Base-by-base conservation (phyloP, 352 stramenopile genomes). In the Phytophthora capsici region DNA sequence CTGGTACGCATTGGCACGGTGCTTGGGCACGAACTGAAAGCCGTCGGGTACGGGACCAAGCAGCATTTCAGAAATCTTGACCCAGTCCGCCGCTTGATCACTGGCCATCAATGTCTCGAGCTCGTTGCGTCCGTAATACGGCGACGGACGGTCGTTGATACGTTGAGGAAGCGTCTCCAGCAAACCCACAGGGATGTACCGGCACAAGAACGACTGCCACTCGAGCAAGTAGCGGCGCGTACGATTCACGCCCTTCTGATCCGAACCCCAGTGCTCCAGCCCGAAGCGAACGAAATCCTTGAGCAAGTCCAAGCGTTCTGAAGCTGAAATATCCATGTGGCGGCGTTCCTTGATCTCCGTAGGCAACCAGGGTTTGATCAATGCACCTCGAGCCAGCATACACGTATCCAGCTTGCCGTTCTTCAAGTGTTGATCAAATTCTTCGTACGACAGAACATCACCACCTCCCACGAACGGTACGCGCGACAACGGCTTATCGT, bases 341-440 rank as follows among this genome's bases (percentile, higher is more conserved):
- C 96, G 82, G 25, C 94, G 81, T 76, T 99, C 97, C 74, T 99
- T 99, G 57, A 99, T 99, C 77, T 99, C 98, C 0, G 84, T 99
- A 5, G 95, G 95, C 34, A 99, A 80, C 98, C 98, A 99, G 23
- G 98, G 98, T 82, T 99, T 99, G 78, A 99, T 99, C 16, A 99
- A 87, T 6, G 97, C 97, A 49, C 97, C 94, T 25, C 93, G 89
- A 2, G 80, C 91, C 47, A 97, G 63, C 90, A 98, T 98, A 54
- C 84, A 95, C 16, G 90, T 96, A 45, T 93, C 86, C 26, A 97
- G 72, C 65, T 92, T 89, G 56, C 86, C 80, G 32, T 91, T 92
- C 68, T 85, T 68, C 20, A 97, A 63, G 69, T 97, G 88, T 12
- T 81, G 66, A 61, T 97, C 73, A 50, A 94, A 95, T 57, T 95